A percentile compares a stretch with the other conserved stretches of the same genome.
phyloP scores from a whole-genome alignment of 306 rosid genomes.

The Lathyrus sativus region DNA sequence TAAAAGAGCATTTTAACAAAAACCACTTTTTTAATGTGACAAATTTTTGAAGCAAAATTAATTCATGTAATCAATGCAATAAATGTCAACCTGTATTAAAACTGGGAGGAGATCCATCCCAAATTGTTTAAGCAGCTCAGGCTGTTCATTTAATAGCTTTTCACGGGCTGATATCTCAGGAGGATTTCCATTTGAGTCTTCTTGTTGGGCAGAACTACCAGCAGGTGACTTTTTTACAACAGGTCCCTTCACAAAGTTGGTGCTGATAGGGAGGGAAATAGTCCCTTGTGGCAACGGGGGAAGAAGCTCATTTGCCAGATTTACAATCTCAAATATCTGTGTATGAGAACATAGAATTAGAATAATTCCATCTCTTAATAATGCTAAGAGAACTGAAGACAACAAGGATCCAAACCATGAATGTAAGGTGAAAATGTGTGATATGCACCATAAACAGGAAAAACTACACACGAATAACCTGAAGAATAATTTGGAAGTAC shows the following conservation, averaged over 20 bases:
- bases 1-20: conserved; percentile 24
- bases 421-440: conserved; percentile 7
- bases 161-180: conserved; percentile 86
- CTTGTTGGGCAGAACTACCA: conserved; percentile 76
- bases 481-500: conserved; percentile 4
- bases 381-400: neutral
- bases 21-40: neutral
- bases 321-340: conserved; percentile 96
- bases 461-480: neutral
- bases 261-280: conserved; percentile 73
- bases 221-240: conserved; percentile 63
- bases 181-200: conserved; percentile 65
- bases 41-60: conserved; percentile 18
- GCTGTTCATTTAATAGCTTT: conserved; percentile 87
- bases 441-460: conserved; percentile 16
- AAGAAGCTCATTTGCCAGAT: conserved; percentile 92
- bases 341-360: conserved; percentile 18
- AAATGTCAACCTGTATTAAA: conserved; percentile 70
- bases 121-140: conserved; percentile 89
- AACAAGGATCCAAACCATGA: conserved; percentile 16
- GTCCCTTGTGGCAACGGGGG: conserved; percentile 96
- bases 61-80: conserved; percentile 23
- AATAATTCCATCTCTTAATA: neutral
- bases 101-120: conserved; percentile 94
- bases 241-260: conserved; percentile 78